Base-by-base conservation (phyloP, 1,139 yeast species). In the Lodderomyces elongisporus region DNA sequence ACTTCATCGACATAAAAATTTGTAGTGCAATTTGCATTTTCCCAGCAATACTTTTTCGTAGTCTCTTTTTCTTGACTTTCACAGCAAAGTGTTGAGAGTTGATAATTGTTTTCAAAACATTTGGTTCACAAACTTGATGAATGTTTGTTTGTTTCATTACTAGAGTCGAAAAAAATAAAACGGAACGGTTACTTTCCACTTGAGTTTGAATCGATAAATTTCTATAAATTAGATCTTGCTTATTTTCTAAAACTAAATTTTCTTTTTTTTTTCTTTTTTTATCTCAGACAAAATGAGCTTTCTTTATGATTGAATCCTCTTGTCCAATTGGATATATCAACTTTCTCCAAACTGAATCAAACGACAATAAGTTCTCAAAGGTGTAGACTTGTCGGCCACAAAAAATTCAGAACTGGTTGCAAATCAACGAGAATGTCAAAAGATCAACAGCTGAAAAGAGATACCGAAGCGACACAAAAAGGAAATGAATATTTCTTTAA, bases 1-100 rank as follows among this genome's bases (percentile, higher is more conserved):
- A n/a, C n/a, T 32, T 64, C 70, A 49, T 77, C 81, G 14, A 77
- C 54, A n/a, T 30, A 73, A 54, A 36, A 78, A 47, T 52, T 77
- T 83, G 52, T 70, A 78, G 49, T 78, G 83, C 45, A 76, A 67
- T 42, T 70, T 66, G 58, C 74, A 71, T 45, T 71, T 77, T 45
- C 83, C 63, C 74, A 77, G 65, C 37, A 74, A 62, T 40, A 73
- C 62, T 5, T 70, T 82, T 38, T 62, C 62, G 22, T 79, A 82
- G 8, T 77, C 63, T 38, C 79, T 56, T 38, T 64, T 62, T 36
- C 79, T 65, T 20, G 53, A 49, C 49, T 77, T 82, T 47, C 75
- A 80, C 33, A 55, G 62, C n/a, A 69, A 70, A 5, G 78, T 79
- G 25, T 69, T 70, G 4, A n/a, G 77, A 76, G 46, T 75, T 77